Base-by-base conservation (phyloP, 169 alveolate genomes). In the Eimeria tenella region DNA sequence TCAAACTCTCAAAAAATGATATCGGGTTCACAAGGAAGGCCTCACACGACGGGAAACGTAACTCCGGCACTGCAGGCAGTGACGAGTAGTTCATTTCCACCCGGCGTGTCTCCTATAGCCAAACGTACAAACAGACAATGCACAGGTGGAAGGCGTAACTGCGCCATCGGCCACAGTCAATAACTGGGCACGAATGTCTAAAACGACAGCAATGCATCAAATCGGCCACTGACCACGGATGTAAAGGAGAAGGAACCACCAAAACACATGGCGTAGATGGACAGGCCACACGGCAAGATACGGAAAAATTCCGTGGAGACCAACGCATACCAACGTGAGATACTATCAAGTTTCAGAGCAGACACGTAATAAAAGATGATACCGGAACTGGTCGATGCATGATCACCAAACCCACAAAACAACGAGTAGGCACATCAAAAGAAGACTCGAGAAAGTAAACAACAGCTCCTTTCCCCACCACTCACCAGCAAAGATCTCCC, bases 401-500 rank as follows among this genome's bases (percentile, higher is more conserved):
- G 42, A 31, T 31, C 42, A 31, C 42, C 42, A 0, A 31, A 31
- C 42, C 42, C 42, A 31, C 2, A 31, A 31, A n/a, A 68, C 31
- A n/a, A 23, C 77, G 31, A 17, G 77, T 8, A 68, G 0, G 49
- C 77, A 4, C 77, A 68, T n/a, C 31, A 13, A 56, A 71, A 75
- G 19, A 15, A 75, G 86, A 2, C 19, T 56, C 86, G 21, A 50
- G 21, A 75, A 10, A 68, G 77, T 7, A 58, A 58, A 10, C 11
- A 10, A 58, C 11, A 10, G 21, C 68, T 13, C 68, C 68, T 3
- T 13, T 3, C 68, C 68, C n/a, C 77, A 2, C 52, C 42, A 77
- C 97, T 21, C 82, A 96, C 97, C 95, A 96, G 49, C 49, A 77
- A 82, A 49, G 97, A 96, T 21, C 96, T 93, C 83, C 96, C 96